Conservation (phyloP, 768 basidiomycete species). For the Russula compacta region DNA sequence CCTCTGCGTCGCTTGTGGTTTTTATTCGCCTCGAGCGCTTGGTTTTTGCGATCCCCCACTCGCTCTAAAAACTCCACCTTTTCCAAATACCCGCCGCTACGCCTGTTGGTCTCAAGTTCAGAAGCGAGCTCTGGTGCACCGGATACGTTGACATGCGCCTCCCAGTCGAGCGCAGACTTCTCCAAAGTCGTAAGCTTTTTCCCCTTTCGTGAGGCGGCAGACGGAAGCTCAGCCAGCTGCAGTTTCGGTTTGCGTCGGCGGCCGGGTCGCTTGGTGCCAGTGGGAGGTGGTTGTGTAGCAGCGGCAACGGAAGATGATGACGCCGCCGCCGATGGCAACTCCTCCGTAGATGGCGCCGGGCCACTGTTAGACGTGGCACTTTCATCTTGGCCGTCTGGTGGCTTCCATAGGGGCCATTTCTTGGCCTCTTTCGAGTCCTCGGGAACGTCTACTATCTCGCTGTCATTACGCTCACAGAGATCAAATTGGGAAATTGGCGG, state of each 20-base stretch:
- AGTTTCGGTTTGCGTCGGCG: slow-evolving; percentile 63
- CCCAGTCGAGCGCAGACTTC: slow-evolving; percentile 85
- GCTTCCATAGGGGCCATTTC: slow-evolving; percentile 56
- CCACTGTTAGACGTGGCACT: slow-evolving; percentile 8
- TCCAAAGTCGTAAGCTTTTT: slow-evolving; percentile 79
- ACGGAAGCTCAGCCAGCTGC: slow-evolving; percentile 45
- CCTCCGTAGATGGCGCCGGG: background rate
- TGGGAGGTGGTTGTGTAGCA: slow-evolving; percentile 1
- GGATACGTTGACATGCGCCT: slow-evolving; percentile 45
- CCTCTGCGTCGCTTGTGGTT: slow-evolving; percentile 38
- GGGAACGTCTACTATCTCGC: slow-evolving; percentile 65
- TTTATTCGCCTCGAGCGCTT: slow-evolving; percentile 48
- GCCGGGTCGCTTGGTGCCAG: slow-evolving; percentile 39
- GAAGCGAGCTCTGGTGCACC: slow-evolving; percentile 41
- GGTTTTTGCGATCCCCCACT: slow-evolving; percentile 64
- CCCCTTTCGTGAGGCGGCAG: slow-evolving; percentile 38
- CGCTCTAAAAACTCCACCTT: slow-evolving; percentile 77
- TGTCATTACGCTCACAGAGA: slow-evolving; percentile 25
- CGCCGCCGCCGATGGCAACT: slow-evolving; percentile 4
- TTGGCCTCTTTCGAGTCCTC: slow-evolving; percentile 68
- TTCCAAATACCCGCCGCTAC: slow-evolving; percentile 73
- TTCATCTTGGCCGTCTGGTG: slow-evolving; percentile 18
- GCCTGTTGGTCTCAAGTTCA: slow-evolving; percentile 65
- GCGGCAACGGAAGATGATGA: slow-evolving; percentile 14
- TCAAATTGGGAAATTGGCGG: background rate